Evolutionary conservation across 2,329 filamentous ascomycete species (phyloP), one percentile per base, ranked within the genome.

Genomic region (Colletotrichum gloeosporioides): DNA sequence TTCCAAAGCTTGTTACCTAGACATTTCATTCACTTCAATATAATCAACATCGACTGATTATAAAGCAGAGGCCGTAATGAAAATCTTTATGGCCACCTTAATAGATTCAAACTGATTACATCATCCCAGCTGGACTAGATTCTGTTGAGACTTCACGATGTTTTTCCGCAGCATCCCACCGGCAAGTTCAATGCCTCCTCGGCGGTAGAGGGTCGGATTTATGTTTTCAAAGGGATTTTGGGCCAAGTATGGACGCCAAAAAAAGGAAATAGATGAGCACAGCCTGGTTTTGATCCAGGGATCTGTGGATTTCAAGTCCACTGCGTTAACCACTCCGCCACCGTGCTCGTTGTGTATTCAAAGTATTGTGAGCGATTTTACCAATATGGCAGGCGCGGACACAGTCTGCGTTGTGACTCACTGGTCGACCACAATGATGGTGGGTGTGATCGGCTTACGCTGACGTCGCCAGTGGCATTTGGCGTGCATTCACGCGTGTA

Each of bases 91-190:
- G 31, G 31, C 31, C 9, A 32, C 31, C 31, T 32, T 9, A 10
- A 1, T 9, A 10, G 31, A 49, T 7, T 10, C 0, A 1, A n/a
- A 1, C 5, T n/a, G 39, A 44, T 44, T 4, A 49, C 5, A 49
- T 7, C 8, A n/a, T 49, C 18, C 18, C 9, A 0, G 1, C 39
- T 0, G 18, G 39, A n/a, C 12, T 9, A 49, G n/a, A 44, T 10
- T 18, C 1, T 39, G 2, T 10, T 6, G 10, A 10, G 18, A 3
- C 39, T 49, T 18, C 39, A 9, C 39, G 9, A 49, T 49, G 22
- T 10, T 49, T 18, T 3, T 12, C n/a, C 39, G 39, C 39, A 49
- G 5, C 39, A n/a, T 49, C 39, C 39, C 39, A 49, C 39, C 18
- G 39, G 39, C 3, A n/a, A 49, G 0, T 5, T 9, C 18, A 49